Base-by-base conservation (phyloP, 2,329 filamentous ascomycete genomes). In the Trichoderma cornu-damae region DNA sequence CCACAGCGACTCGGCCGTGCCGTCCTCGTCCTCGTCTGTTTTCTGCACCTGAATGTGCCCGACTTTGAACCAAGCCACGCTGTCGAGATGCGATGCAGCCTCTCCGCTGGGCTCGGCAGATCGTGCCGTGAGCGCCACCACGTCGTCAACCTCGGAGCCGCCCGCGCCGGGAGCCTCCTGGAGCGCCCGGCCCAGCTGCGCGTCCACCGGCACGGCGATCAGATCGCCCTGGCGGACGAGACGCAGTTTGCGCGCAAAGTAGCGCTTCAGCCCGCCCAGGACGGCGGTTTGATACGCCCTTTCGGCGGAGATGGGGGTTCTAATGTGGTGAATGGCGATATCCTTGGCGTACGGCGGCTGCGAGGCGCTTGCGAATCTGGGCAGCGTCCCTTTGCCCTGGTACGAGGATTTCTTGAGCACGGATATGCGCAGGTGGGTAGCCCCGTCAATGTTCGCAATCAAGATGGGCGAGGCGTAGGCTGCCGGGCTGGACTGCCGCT, bases 51-150 rank as follows among this genome's bases (percentile, higher is more conserved):
- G 77, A 52, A 95, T 86, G 59, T 90, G 88, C 37, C 88, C 87
- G 38, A 99, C 88, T 62, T 86, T 89, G 77, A 96, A 97, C 94
- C 94, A 99, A 6, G 90, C 92, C 18, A 96, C 88, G 28, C 78
- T 82, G 70, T 80, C 83, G 63, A 73, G 76, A 64, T 62, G 75
- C 57, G 62, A 69, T 37, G 58, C 52, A 11, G 65, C 61, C 30
- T 63, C 66, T 22, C 64, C 65, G 16, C 65, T 66, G 18, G 60
- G 57, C 16, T 68, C 67, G 30, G 64, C 63, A 2, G 64, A 67
- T 9, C 64, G 70, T 6, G 73, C 80, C 28, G 82, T 79, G 60
- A 84, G 72, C 1, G 79, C 76, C 65, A 81, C 75, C 54, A 78
- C 79, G 60, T 96, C 91, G 58, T 96, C 90, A 30, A 93, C 85